phyloP scores from a whole-genome alignment of 352 stramenopile species.

The Globisporangium orthogonon region DNA sequence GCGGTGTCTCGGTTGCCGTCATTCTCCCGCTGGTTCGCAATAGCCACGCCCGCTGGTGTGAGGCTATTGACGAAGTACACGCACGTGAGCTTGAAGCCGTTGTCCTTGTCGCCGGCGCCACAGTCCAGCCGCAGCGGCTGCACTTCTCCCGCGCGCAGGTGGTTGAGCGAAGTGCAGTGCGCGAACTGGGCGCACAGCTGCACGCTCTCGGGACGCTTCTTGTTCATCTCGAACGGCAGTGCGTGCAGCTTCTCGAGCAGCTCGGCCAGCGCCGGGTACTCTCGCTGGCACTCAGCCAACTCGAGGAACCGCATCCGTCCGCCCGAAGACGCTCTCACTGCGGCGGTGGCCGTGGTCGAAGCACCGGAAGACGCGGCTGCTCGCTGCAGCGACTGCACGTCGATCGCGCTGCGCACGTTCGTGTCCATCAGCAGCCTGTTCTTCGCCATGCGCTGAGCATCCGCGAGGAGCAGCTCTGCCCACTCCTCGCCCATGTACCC shows the following conservation, averaged over 20 bases:
- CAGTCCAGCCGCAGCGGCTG: slow-evolving; percentile 68
- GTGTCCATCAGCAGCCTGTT: slow-evolving; percentile 42
- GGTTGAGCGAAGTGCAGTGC: slow-evolving; percentile 49
- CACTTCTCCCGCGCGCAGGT: slow-evolving; percentile 28
- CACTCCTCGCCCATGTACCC: slow-evolving; percentile 81
- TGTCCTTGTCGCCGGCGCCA: slow-evolving; percentile 56
- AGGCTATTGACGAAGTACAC: slow-evolving; percentile 55
- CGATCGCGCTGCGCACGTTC: not conserved
- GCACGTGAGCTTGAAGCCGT: slow-evolving; percentile 74
- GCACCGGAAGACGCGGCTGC: not conserved
- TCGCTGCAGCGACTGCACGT: slow-evolving; percentile 10
- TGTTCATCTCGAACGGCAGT: slow-evolving; percentile 81
- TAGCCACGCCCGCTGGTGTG: too few species aligned
- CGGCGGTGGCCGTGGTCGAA: too few species aligned
- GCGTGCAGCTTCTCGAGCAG: slow-evolving; percentile 69
- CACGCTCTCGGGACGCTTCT: slow-evolving; percentile 31
- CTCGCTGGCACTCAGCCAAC: slow-evolving; percentile 34
- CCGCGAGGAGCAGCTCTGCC: slow-evolving; percentile 48
- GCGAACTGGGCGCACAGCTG: slow-evolving; percentile 66
- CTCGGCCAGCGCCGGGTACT: slow-evolving; percentile 68
- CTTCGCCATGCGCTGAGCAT: slow-evolving; percentile 58
- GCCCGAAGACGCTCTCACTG: not conserved
- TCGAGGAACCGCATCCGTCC: slow-evolving; percentile 63
- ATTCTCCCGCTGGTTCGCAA: not conserved
- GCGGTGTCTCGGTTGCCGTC: slow-evolving; percentile 9